These are phyloP conservation scores for Cercophora newfieldiana DNA, from an alignment of 495 filamentous ascomycete species.

Conservation along the genomic window DNA sequence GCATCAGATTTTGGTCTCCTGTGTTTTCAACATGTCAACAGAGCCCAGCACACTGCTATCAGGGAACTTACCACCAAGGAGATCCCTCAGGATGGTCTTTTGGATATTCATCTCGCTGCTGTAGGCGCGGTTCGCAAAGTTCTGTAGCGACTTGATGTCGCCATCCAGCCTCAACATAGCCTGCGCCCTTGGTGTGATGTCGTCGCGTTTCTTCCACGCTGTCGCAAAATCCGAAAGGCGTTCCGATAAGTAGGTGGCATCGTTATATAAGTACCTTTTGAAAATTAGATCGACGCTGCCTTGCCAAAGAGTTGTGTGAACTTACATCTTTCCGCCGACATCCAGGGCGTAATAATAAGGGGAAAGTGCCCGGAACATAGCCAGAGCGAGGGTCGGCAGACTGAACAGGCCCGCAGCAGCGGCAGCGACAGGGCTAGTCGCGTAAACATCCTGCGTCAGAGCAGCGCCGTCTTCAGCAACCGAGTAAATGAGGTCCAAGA, in stretches of 20 bases:
- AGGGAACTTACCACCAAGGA: conserved; percentile 69
- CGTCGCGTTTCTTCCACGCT: conserved; percentile 49
- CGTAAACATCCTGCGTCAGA: conserved; percentile 48
- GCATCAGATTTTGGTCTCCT: conserved; percentile 51
- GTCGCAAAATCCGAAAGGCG: conserved; percentile 61
- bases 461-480: conserved; percentile 69
- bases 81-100: conserved; percentile 77
- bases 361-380: conserved; percentile 87
- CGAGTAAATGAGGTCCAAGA: conserved; percentile 68
- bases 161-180: conserved; percentile 61
- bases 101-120: conserved; percentile 84
- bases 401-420: conserved; percentile 75
- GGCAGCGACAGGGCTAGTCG: conserved; percentile 57
- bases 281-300: conserved; percentile 17
- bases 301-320: not conserved
- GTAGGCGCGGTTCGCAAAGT: conserved; percentile 82
- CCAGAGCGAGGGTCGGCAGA: conserved; percentile 79
- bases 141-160: conserved; percentile 71
- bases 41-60: not conserved
- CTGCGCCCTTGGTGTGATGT: conserved; percentile 47
- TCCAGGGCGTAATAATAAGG: conserved; percentile 72
- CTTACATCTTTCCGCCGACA: conserved; percentile 72
- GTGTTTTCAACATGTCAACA: not conserved
- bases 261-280: conserved; percentile 82
- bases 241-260: conserved; percentile 75